Conservation (phyloP, 495 filamentous ascomycete species). For the Penicillium atrosanguineum region DNA sequence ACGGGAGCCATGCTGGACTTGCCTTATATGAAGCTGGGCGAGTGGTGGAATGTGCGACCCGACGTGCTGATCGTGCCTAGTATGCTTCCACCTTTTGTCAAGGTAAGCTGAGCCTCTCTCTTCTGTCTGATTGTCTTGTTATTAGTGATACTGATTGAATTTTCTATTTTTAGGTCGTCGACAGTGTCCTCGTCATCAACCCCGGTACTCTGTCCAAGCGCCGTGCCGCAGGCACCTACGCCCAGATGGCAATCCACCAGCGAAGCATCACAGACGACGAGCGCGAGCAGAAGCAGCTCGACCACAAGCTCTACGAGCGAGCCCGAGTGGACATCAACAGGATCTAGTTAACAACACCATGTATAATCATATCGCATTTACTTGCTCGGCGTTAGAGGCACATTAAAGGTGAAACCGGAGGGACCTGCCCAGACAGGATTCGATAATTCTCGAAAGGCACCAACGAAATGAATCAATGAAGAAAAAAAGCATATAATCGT, state of each 20-base stretch:
- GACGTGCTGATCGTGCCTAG: conserved; percentile 87
- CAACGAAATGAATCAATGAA: conserved; percentile 28
- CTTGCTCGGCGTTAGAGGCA: conserved; percentile 22
- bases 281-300: conserved; percentile 53
- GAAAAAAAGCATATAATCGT: neutral
- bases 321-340: conserved; percentile 80
- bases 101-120: conserved; percentile 51
- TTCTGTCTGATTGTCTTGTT: neutral
- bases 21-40: conserved; percentile 83
- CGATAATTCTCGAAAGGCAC: neutral
- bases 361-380: conserved; percentile 28
- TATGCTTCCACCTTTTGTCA: conserved; percentile 78
- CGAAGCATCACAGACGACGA: conserved; percentile 58
- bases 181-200: conserved; percentile 83
- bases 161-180: conserved; percentile 60
- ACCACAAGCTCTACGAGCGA: conserved; percentile 75
- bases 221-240: conserved; percentile 75
- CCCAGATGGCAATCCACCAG: conserved; percentile 70
- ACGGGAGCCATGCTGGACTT: conserved; percentile 77
- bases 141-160: conserved; percentile 3
- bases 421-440: neutral
- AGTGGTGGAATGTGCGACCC: conserved; percentile 80
- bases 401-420: neutral
- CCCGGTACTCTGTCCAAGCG: conserved; percentile 83
- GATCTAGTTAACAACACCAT: conserved; percentile 50